Base-by-base conservation (phyloP, 2,329 filamentous ascomycete genomes). In the Aspergillus sp. region DNA sequence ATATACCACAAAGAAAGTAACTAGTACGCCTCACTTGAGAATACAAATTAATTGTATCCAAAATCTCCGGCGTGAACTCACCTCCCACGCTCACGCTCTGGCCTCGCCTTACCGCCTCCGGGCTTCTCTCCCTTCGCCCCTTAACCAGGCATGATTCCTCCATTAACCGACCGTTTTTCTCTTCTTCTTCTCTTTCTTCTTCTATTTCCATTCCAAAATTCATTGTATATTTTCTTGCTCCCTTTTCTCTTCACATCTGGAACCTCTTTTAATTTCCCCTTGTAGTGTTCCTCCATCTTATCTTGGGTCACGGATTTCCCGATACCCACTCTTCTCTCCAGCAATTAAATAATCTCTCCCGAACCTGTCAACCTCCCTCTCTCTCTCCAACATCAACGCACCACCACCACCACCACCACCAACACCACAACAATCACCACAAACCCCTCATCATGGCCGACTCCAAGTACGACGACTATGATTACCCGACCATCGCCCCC, bases 401-500 rank as follows among this genome's bases (percentile, higher is more conserved):
- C 19, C 19, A 19, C 19, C 19, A 19, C 19, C 19, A n/a, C 36
- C 4, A 9, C 7, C 36, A 28, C 5, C n/a, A 30, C 29, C 27
- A 42, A 30, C 8, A 7, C 29, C 10, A n/a, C 7, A 30, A 29
- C 9, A 30, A 42, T 3, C 12, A 4, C 28, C 9, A 29, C 40
- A 26, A 4, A 39, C 12, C 36, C 36, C 45, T 47, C 55, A 65
- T 42, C 55, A 68, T 63, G 62, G 59, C 59, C 57, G 71, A 88
- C 71, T 78, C 87, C 67, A 96, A 95, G 74, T 94, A 97, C 77
- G 93, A 97, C 74, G 70, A 94, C 75, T 97, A 93, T 72, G 90
- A 96, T 71, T 97, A 81, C 75, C 93, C 93, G 53, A 88, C 83
- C 54, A 84, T 80, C 52, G 81, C 88, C 41, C 80, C 86, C 46